Evolutionary conservation across 768 basidiomycete species (phyloP), one percentile per base, ranked within the genome.

Genomic region (Cyathus striatus): DNA sequence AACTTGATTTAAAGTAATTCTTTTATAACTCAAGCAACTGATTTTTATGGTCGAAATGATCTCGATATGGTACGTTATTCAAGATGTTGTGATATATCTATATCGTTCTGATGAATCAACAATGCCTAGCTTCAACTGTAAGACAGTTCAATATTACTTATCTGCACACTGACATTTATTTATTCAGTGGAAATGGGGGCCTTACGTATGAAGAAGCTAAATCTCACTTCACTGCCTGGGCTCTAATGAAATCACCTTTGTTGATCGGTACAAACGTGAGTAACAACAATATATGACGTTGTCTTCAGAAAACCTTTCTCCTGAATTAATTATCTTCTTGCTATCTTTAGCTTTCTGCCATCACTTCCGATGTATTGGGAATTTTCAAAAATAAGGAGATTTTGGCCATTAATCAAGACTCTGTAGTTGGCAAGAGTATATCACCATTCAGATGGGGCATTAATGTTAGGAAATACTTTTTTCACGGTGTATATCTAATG

Each of bases 221-320:
- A 59, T 75, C 80, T 1, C 83, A 86, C 52, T 85, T 83, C 56
- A 83, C 81, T 0, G 80, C 80, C 3, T 86, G 83, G 83, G 81
- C 81, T 13, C 58, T 86, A 33, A 75, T 81, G 77, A 83, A 82
- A 52, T 65, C 62, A 0, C 82, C 83, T 2, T 69, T 86, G 21
- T 55, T 85, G 45, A 65, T 69, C n/a, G n/a, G n/a, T n/a, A n/a
- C n/a, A n/a, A n/a, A 22, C 25, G 59, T 55, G 22, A 23, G 21
- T 17, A 27, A 5, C 12, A n/a, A n/a, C n/a, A n/a, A n/a, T n/a
- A n/a, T n/a, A n/a, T n/a, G n/a, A n/a, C n/a, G n/a, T n/a, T n/a
- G n/a, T n/a, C n/a, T n/a, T n/a, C n/a, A n/a, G n/a, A n/a, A n/a
- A n/a, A n/a, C 38, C 18, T 23, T n/a, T 23, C 12, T 17, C 25